Evolutionary conservation across 768 basidiomycete species (phyloP).

Genomic region (Amanita rimosa): DNA sequence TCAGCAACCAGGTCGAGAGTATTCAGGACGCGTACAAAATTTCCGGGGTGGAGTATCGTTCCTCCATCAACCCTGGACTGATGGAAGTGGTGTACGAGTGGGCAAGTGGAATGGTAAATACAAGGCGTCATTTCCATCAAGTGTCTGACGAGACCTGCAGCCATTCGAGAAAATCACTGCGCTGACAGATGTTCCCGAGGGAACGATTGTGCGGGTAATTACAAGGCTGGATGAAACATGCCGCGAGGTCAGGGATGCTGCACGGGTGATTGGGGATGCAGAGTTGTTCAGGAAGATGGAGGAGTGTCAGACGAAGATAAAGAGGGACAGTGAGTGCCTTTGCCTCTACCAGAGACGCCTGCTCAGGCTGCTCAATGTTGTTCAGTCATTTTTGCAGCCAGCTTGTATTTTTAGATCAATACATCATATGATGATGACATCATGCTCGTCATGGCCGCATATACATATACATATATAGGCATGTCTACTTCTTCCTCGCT

Average conservation of each 20-base stretch:
- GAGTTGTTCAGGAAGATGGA: constrained; percentile 98
- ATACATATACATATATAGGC: constrained; percentile 6
- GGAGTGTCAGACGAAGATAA: constrained; percentile 86
- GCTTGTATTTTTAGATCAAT: constrained; percentile 61
- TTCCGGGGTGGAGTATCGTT: constrained; percentile 64
- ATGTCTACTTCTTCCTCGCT: not conserved
- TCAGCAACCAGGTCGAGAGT: constrained; percentile 67
- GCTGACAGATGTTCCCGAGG: constrained; percentile 91
- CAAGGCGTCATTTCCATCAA: not conserved
- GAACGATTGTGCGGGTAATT: constrained; percentile 93
- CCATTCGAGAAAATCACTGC: constrained; percentile 91
- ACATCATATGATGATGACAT: not conserved
- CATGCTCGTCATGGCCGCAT: constrained; percentile 3
- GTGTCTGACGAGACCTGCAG: constrained; percentile 26
- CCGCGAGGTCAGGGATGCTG: constrained; percentile 92
- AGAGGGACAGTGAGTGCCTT: constrained; percentile 77
- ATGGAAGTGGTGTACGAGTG: constrained; percentile 98
- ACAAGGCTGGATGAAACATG: constrained; percentile 96
- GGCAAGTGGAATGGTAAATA: constrained; percentile 92
- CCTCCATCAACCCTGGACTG: constrained; percentile 79
- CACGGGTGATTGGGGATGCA: constrained; percentile 92
- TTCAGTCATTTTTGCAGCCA: constrained; percentile 77
- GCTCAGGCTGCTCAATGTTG: constrained; percentile 4
- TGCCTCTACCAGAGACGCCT: not conserved
- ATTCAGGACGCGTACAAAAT: constrained; percentile 80